Evolutionary conservation across 352 stramenopile species (phyloP).

Genomic region (Phytophthora pseudosyringae): DNA sequence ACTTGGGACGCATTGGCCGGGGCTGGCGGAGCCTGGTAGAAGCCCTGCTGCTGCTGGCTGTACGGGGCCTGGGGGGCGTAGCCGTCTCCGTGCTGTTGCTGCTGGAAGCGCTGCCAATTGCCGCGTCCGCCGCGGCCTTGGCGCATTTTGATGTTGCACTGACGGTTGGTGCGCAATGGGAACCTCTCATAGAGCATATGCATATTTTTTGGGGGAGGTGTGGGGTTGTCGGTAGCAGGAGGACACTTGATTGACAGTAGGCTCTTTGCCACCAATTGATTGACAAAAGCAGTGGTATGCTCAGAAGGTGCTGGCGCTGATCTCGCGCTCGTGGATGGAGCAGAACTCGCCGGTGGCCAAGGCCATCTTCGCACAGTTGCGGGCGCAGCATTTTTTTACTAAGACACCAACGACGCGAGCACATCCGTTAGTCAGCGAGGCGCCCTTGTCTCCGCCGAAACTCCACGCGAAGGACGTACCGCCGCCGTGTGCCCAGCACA

Average conservation of each 20-base stretch:
- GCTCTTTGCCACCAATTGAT: no score
- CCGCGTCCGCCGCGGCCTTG: slow-evolving; percentile 14
- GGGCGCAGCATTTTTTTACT: slow-evolving; percentile 58
- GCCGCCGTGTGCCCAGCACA: slow-evolving; percentile 62
- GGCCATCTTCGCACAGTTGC: slow-evolving; percentile 36
- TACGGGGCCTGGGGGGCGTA: not conserved
- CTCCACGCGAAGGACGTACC: slow-evolving; percentile 26
- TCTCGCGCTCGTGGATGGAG: slow-evolving; percentile 42
- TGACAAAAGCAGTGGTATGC: no score
- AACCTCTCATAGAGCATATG: no score
- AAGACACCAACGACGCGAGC: not conserved
- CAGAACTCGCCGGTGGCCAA: slow-evolving; percentile 50
- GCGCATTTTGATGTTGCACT: slow-evolving; percentile 19
- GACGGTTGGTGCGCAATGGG: slow-evolving; percentile 16
- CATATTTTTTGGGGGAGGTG: no score
- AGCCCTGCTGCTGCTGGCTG: slow-evolving; percentile 7
- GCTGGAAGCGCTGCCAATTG: slow-evolving; percentile 47
- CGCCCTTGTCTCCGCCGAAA: not conserved
- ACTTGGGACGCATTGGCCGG: slow-evolving; percentile 17
- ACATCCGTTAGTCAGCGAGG: not conserved
- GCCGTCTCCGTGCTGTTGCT: slow-evolving; percentile 26
- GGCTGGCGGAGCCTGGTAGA: slow-evolving; percentile 9
- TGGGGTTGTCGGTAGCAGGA: no score
- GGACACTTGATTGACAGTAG: no score
- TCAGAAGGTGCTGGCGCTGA: slow-evolving; percentile 20